Conservation (phyloP, 23 red algal genomes). For the Cyanidium caldarium region DNA sequence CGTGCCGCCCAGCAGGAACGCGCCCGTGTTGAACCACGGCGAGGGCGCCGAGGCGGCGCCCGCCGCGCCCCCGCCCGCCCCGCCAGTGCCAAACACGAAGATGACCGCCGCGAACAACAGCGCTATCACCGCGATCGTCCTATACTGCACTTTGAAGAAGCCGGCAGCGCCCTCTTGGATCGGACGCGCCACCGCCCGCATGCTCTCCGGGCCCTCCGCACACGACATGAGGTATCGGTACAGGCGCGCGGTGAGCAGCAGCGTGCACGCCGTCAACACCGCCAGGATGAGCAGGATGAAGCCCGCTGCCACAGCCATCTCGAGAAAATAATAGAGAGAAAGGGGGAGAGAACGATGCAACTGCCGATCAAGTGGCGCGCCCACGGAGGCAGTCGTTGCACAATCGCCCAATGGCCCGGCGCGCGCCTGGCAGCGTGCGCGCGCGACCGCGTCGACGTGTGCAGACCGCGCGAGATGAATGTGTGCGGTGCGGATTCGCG, state of each 20-base stretch:
- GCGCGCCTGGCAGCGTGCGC: too few relatives aligned
- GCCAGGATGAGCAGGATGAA: neutral
- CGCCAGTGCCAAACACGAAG: neutral
- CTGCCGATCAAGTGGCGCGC: too few relatives aligned
- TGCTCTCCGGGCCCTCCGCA: neutral
- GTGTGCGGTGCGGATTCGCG: too few relatives aligned
- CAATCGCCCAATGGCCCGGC: too few relatives aligned
- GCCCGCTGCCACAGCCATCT: too few relatives aligned
- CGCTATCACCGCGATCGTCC: neutral
- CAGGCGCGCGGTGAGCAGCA: neutral
- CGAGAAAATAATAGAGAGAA: too few relatives aligned
- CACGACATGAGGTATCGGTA: neutral
- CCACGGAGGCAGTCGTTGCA: too few relatives aligned
- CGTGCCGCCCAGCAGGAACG: slow-evolving; percentile 16
- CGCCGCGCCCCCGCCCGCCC: neutral
- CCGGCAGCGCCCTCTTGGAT: neutral
- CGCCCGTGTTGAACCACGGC: neutral
- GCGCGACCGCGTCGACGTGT: too few relatives aligned
- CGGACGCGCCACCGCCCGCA: slow-evolving; percentile 2
- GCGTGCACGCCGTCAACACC: neutral
- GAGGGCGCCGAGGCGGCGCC: neutral
- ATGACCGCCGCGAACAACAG: neutral
- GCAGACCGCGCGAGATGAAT: too few relatives aligned
- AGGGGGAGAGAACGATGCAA: too few relatives aligned
- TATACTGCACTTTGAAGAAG: slow-evolving; percentile 7